phyloP scores from a whole-genome alignment of 208 protist species.

The Plasmodiophora brassicae region DNA sequence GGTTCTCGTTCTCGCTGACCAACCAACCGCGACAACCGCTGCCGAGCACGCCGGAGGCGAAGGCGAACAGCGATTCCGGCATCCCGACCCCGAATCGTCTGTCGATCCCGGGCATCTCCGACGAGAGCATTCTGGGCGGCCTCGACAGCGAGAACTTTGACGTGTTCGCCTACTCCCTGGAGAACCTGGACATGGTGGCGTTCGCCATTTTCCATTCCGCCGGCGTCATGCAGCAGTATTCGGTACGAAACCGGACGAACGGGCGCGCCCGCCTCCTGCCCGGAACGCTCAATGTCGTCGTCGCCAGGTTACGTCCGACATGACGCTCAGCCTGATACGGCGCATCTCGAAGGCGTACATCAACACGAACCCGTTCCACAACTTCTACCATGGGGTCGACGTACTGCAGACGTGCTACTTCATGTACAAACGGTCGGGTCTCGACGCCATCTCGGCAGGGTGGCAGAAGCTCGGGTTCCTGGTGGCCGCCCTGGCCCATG shows the following conservation, averaged over 20 bases:
- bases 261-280: no score
- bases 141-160: neutral
- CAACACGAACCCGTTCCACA: conserved; percentile 65
- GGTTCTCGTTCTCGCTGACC: neutral
- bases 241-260: no score
- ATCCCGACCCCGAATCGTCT: no score
- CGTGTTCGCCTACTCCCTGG: neutral
- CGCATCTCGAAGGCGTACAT: neutral
- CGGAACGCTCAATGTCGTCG: no score
- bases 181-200: neutral
- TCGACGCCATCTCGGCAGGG: conserved; percentile 60
- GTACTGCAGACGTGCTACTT: conserved; percentile 61
- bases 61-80: no score
- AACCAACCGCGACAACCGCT: no score
- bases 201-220: neutral
- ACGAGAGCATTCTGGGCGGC: no score
- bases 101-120: no score
- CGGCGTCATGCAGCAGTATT: neutral
- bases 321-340: neutral
- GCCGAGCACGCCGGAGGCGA: no score
- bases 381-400: conserved; percentile 66
- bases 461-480: conserved; percentile 76
- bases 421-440: conserved; percentile 44
- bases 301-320: neutral
- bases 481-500: conserved; percentile 82